phyloP scores from a whole-genome alignment of 139 green algal species.

The Diplosphaera chodatii region DNA sequence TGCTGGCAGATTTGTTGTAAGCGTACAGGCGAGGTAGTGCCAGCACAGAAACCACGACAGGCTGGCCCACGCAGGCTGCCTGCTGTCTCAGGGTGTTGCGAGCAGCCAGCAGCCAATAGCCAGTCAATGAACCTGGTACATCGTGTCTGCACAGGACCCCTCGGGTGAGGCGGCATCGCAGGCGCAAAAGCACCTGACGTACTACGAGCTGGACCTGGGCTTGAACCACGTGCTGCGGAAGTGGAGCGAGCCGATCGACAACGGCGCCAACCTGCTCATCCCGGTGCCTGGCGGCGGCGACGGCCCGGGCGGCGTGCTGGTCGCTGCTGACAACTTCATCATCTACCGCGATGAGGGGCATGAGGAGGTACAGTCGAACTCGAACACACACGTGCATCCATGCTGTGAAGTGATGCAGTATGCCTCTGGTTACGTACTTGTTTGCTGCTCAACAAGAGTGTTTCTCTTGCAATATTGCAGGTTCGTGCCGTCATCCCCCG shows the following conservation, averaged over 20 bases:
- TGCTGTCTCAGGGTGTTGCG: too few relatives aligned
- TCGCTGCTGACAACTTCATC: slow-evolving; percentile 97
- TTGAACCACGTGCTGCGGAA: slow-evolving; percentile 96
- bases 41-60: too few relatives aligned
- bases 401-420: too few relatives aligned
- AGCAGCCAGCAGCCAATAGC: too few relatives aligned
- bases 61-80: too few relatives aligned
- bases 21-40: too few relatives aligned
- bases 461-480: slow-evolving; percentile 35
- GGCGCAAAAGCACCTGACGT: slow-evolving; percentile 92
- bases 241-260: slow-evolving; percentile 86
- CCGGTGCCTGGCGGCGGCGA: slow-evolving; percentile 88
- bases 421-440: too few relatives aligned
- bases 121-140: too few relatives aligned
- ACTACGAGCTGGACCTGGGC: slow-evolving; percentile 98
- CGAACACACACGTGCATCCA: too few relatives aligned
- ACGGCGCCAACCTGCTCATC: slow-evolving; percentile 93
- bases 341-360: slow-evolving; percentile 82
- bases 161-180: slow-evolving; percentile 78
- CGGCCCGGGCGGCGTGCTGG: slow-evolving; percentile 83
- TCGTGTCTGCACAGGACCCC: slow-evolving; percentile 55
- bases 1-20: too few relatives aligned
- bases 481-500: slow-evolving; percentile 90
- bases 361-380: too few relatives aligned
- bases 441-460: too few relatives aligned